These are phyloP conservation scores for Leccinum subgranulosum DNA, from an alignment of 768 basidiomycete genomes.

Conservation along the genomic window DNA sequence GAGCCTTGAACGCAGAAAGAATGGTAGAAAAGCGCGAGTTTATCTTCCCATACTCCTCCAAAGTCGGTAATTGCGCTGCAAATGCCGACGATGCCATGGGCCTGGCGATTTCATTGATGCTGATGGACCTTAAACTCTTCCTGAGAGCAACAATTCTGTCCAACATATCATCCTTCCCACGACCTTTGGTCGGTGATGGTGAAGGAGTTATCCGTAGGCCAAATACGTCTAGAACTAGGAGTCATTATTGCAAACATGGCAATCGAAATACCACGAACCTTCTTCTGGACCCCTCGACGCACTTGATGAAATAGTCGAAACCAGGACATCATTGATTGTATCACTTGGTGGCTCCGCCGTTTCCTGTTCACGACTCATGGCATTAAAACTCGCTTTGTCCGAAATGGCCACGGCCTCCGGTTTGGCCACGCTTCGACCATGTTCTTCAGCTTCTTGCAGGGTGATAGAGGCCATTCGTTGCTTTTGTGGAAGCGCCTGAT, in stretches of 20 bases:
- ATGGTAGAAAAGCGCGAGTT: slow-evolving; percentile 46
- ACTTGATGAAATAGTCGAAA: background rate
- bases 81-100: slow-evolving; percentile 34
- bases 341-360: background rate
- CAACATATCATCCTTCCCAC: slow-evolving; percentile 46
- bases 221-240: slow-evolving; percentile 54
- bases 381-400: background rate
- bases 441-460: slow-evolving; percentile 2
- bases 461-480: background rate
- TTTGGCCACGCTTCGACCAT: background rate
- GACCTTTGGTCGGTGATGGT: slow-evolving; percentile 31
- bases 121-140: slow-evolving; percentile 58
- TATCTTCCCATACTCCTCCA: slow-evolving; percentile 46
- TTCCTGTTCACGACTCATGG: background rate
- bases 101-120: slow-evolving; percentile 51
- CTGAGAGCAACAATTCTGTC: slow-evolving; percentile 50
- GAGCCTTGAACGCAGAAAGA: slow-evolving; percentile 39
- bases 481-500: background rate
- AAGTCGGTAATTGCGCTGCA: slow-evolving; percentile 49
- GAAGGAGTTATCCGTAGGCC: slow-evolving; percentile 40
- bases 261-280: slow-evolving; percentile 19
- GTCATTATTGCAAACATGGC: slow-evolving; percentile 3
- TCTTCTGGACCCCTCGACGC: slow-evolving; percentile 10
- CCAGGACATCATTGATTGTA: background rate
- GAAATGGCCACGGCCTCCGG: background rate